Evolutionary conservation across 2,329 filamentous ascomycete species (phyloP).

Genomic region (Microsporum audouinii): DNA sequence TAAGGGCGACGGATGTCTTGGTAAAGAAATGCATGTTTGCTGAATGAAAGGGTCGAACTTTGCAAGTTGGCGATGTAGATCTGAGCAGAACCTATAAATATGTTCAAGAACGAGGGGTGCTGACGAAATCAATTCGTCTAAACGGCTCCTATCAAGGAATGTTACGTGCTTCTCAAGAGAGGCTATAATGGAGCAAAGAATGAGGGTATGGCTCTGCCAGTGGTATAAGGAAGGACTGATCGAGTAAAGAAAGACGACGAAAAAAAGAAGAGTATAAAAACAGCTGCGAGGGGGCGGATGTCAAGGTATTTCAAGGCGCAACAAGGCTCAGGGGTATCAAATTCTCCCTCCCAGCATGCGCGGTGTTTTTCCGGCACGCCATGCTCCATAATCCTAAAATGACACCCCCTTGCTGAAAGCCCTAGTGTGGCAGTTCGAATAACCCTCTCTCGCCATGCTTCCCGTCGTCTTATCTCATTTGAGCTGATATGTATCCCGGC

Average conservation of each 20-base stretch:
- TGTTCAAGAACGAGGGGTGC: slow-evolving; percentile 13
- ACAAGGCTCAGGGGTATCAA: background rate
- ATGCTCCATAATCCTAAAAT: background rate
- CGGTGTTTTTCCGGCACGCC: background rate
- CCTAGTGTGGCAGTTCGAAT: background rate
- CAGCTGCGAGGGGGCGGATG: background rate
- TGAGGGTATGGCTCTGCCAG: slow-evolving; percentile 10
- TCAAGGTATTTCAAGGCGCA: background rate
- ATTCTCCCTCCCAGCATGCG: background rate
- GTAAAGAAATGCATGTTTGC: slow-evolving; percentile 27
- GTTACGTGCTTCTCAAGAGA: slow-evolving; percentile 7
- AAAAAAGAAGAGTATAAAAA: background rate
- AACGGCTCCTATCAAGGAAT: background rate
- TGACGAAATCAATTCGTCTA: slow-evolving; percentile 30
- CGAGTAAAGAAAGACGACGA: background rate
- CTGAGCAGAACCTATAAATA: slow-evolving; percentile 1
- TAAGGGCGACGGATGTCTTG: slow-evolving; percentile 27
- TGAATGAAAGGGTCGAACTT: background rate
- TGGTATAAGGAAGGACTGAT: background rate
- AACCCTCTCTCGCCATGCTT: background rate
- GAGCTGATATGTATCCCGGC: background rate
- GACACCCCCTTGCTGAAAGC: background rate
- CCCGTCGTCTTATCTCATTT: background rate
- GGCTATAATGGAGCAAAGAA: slow-evolving; percentile 9
- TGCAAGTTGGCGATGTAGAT: background rate